These are phyloP conservation scores for Monilinia aucupariae DNA, from an alignment of 2,329 filamentous ascomycete species.

Conservation along the genomic window DNA sequence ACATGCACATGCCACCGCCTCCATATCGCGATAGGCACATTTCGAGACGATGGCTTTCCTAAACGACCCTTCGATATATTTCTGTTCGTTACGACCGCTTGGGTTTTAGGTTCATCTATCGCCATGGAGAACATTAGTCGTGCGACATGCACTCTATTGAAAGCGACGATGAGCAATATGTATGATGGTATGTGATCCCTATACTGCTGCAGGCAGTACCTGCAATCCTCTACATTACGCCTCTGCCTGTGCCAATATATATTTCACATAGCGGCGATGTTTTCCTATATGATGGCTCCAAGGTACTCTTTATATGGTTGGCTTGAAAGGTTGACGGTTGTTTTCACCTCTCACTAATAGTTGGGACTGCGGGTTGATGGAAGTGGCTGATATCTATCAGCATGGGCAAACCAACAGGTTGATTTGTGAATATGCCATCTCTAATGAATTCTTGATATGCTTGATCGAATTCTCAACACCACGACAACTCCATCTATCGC, in stretches of 20 bases:
- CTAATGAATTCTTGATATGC: conserved; percentile 14
- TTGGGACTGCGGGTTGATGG: conserved; percentile 7
- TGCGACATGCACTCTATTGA: background rate
- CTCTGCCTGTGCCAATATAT: background rate
- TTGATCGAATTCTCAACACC: conserved; percentile 13
- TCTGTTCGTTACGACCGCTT: background rate
- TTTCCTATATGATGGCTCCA: background rate
- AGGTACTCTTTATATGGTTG: background rate
- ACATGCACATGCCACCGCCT: conserved; percentile 7
- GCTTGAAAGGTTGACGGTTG: background rate
- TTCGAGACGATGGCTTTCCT: background rate
- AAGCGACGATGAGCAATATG: conserved; percentile 6
- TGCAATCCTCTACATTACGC: conserved; percentile 1
- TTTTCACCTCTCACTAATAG: conserved; percentile 11
- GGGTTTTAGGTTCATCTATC: background rate
- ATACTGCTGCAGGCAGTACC: background rate
- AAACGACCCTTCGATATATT: background rate
- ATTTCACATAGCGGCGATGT: background rate
- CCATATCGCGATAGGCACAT: conserved; percentile 6
- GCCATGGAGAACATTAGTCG: background rate
- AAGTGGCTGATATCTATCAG: conserved; percentile 6
- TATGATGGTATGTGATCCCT: conserved; percentile 5
- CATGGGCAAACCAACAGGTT: conserved; percentile 8
- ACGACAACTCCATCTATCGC: background rate
- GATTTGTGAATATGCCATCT: conserved; percentile 18